A percentile compares a stretch with the other conserved stretches of the same genome.
Conservation (phyloP, 441 rosid species). For the Syzygium syzygioides region DNA sequence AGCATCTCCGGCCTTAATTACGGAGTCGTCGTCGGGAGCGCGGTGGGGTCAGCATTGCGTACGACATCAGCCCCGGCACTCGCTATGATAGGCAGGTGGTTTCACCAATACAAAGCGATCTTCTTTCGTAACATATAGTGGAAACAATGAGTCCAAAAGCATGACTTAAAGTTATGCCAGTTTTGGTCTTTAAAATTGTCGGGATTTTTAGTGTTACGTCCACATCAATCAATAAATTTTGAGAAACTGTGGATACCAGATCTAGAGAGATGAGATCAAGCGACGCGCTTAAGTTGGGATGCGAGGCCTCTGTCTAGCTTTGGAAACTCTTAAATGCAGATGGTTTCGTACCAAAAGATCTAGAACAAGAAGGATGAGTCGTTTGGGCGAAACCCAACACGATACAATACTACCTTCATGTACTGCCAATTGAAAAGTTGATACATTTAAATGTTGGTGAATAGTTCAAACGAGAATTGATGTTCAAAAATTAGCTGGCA, state of each 20-base stretch:
- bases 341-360: not conserved
- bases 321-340: not conserved
- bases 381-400: not conserved
- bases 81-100: slow-evolving; percentile 17
- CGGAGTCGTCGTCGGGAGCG: slow-evolving; percentile 7
- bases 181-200: too few species aligned
- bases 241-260: not conserved
- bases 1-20: not conserved
- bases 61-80: slow-evolving; percentile 21
- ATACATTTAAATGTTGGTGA: not conserved
- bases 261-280: not conserved
- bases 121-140: slow-evolving; percentile 20
- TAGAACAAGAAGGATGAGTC: not conserved
- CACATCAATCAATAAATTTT: not conserved
- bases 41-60: slow-evolving; percentile 10
- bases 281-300: not conserved
- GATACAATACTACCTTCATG: too few species aligned
- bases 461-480: not conserved
- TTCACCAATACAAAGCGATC: not conserved
- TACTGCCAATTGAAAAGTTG: not conserved
- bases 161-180: too few species aligned
- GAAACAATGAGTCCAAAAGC: not conserved
- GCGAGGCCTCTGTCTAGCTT: not conserved
- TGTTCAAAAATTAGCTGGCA: not conserved
- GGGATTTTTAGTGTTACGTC: fast-evolving